phyloP scores from a whole-genome alignment of 2,329 filamentous ascomycete species.

The Macrophomina pseudophaseolina region DNA sequence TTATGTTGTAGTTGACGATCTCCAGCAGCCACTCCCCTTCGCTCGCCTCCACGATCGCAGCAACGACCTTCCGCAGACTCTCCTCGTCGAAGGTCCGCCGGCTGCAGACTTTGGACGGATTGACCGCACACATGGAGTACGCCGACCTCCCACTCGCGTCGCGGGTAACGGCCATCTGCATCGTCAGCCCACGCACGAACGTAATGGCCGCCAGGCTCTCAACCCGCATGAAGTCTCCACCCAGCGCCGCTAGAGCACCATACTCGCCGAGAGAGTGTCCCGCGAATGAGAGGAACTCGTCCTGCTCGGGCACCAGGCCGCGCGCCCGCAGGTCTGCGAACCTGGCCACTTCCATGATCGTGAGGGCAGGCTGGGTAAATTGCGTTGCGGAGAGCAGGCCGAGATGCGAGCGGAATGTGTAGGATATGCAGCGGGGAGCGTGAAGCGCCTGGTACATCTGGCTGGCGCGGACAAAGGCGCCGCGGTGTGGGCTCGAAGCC shows the following conservation, averaged over 20 bases:
- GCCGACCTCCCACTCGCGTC: conserved; percentile 29
- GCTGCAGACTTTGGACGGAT: conserved; percentile 28
- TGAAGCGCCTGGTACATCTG: conserved; percentile 4
- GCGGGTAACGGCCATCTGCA: conserved; percentile 33
- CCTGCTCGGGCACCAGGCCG: conserved; percentile 18
- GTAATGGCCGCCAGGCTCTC: conserved; percentile 32
- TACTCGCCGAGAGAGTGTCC: conserved; percentile 33
- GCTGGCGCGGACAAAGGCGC: conserved; percentile 12
- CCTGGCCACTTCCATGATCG: conserved; percentile 28
- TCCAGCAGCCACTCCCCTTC: conserved; percentile 28
- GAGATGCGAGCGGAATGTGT: conserved; percentile 31
- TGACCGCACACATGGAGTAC: conserved; percentile 33
- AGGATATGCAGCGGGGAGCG: conserved; percentile 28
- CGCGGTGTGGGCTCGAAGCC: conserved; percentile 4
- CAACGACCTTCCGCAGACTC: conserved; percentile 34
- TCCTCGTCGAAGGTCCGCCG: conserved; percentile 32
- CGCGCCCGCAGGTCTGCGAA: conserved; percentile 25
- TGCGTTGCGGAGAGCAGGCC: conserved; percentile 33
- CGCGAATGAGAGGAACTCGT: conserved; percentile 25
- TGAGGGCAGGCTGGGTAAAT: conserved; percentile 34
- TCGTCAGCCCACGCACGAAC: conserved; percentile 33
- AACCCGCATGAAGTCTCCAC: conserved; percentile 30
- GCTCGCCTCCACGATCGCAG: conserved; percentile 29
- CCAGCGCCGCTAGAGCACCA: conserved; percentile 29
- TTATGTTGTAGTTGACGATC: conserved; percentile 35